Conservation (phyloP, 768 basidiomycete genomes). For the Leccinum arenicola region DNA sequence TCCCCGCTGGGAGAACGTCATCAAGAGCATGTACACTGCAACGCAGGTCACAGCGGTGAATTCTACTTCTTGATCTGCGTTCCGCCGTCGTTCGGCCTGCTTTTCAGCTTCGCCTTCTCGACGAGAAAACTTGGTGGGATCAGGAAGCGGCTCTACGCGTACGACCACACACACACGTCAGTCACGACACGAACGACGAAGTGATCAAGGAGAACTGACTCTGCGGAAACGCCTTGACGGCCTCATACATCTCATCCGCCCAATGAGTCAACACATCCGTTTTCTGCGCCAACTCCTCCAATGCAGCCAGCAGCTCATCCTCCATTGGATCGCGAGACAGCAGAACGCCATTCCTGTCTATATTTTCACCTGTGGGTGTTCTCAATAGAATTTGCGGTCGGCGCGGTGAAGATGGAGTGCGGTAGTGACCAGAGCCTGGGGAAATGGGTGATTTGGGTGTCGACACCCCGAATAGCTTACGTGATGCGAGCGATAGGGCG, state of each 20-base stretch:
- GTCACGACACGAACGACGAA: neutral
- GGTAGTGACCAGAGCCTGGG: conserved; percentile 37
- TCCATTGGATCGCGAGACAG: conserved; percentile 67
- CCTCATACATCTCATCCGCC: conserved; percentile 93
- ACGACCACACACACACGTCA: neutral
- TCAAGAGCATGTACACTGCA: conserved; percentile 85
- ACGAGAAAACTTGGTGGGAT: conserved; percentile 70
- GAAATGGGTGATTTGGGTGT: conserved; percentile 37
- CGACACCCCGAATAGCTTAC: conserved; percentile 71
- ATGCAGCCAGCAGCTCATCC: conserved; percentile 69
- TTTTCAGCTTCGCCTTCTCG: conserved; percentile 72
- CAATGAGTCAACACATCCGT: conserved; percentile 90
- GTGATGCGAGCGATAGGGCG: conserved; percentile 76
- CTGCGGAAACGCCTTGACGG: conserved; percentile 80
- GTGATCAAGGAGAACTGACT: conserved; percentile 47
- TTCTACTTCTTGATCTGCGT: conserved; percentile 77
- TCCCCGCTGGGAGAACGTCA: conserved; percentile 92
- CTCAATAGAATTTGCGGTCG: conserved; percentile 50
- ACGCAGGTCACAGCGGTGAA: conserved; percentile 83
- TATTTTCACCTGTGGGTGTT: conserved; percentile 38
- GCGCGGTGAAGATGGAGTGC: conserved; percentile 52
- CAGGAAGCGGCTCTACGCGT: conserved; percentile 69
- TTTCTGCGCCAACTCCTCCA: conserved; percentile 95
- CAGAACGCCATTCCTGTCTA: conserved; percentile 14
- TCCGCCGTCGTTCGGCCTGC: conserved; percentile 63